phyloP scores from a whole-genome alignment of 2,329 filamentous ascomycete genomes.

The Alternaria gaisen region DNA sequence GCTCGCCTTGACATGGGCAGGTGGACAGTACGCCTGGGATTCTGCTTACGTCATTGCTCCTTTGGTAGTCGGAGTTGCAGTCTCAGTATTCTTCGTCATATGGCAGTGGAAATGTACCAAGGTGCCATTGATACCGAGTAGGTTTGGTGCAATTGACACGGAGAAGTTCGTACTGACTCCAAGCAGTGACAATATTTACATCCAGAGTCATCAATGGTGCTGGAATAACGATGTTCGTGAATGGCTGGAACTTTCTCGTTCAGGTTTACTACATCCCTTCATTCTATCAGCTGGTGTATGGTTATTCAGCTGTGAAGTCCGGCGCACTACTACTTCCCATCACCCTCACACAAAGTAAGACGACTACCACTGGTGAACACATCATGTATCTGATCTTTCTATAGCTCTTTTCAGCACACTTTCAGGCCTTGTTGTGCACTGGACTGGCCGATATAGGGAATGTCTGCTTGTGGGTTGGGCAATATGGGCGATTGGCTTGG shows the following conservation, averaged over 20 bases:
- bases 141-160: conserved; percentile 20
- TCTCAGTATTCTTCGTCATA: conserved; percentile 58
- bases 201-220: conserved; percentile 31
- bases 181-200: conserved; percentile 28
- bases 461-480: conserved; percentile 32
- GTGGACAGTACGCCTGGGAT: conserved; percentile 64
- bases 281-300: conserved; percentile 68
- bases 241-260: conserved; percentile 68
- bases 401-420: conserved; percentile 32
- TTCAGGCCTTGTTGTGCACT: conserved; percentile 30
- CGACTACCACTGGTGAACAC: rapidly evolving
- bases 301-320: conserved; percentile 59
- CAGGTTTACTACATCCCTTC: conserved; percentile 69
- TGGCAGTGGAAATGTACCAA: conserved; percentile 68
- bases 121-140: conserved; percentile 66
- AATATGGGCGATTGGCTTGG: conserved; percentile 30
- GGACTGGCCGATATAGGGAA: conserved; percentile 30
- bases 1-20: conserved; percentile 65
- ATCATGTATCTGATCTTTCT: neutral
- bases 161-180: neutral
- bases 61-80: conserved; percentile 60
- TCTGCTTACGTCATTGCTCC: conserved; percentile 62
- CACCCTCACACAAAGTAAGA: conserved; percentile 50
- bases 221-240: conserved; percentile 60
- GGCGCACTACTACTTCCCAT: conserved; percentile 61